Evolutionary conservation across 2,329 filamentous ascomycete genomes (phyloP), one percentile per base, ranked within the genome.

Genomic region (Colletotrichum tanaceti): DNA sequence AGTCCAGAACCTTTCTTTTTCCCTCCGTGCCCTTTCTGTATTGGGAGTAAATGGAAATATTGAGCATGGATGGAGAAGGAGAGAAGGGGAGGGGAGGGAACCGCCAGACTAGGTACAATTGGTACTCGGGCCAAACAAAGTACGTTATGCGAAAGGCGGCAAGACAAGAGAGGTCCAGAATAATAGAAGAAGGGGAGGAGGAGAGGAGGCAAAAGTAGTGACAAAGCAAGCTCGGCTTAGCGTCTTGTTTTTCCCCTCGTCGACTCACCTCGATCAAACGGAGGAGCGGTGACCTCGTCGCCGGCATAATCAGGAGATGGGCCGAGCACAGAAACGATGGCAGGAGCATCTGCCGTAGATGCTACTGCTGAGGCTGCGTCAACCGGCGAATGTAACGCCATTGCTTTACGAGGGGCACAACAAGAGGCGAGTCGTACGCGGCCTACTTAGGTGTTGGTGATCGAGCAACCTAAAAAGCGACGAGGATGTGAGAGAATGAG

Each of bases 191-290:
- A n/a, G n/a, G n/a, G n/a, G n/a, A n/a, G 41, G 32, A 59, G 32
- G 39, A 24, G 44, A 55, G 41, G 54, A 44, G 61, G 41, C 39
- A 28, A 63, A 28, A 46, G 47, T 47, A 46, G 47, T 47, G 55
- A 65, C 62, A 61, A 55, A 50, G 55, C 43, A 59, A 50, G 43
- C 65, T 65, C 57, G 55, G 54, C 41, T 59, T 58, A 39, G 41
- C 35, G 58, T 41, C 43, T 16, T 60, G 20, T 49, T n/a, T 32
- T 50, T 24, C 16, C 39, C 55, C 50, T 63, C 16, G 38, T 47
- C 46, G 38, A 67, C 65, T 65, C 50, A 68, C 65, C 61, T 65
- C 65, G 65, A 38, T 53, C 54, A 55, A 38, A 55, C 22, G 50
- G 43, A 68, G 13, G 28, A 60, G 62, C 62, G 62, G 55, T 61